These are phyloP conservation scores for Pyrenochaeta sp. DNA, from an alignment of 2,329 filamentous ascomycete species.

Conservation along the genomic window DNA sequence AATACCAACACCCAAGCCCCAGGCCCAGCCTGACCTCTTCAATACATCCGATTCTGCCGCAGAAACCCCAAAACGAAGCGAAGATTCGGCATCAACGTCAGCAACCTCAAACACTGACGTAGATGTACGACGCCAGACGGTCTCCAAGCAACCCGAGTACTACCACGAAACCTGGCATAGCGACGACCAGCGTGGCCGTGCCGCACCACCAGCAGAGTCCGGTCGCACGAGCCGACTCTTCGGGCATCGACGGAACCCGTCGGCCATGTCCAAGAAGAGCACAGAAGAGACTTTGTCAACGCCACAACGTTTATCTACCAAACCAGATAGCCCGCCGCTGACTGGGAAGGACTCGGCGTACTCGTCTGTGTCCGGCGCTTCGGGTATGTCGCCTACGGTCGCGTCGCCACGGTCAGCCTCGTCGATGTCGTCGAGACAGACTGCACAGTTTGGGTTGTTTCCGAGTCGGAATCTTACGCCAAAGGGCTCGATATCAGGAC, in stretches of 20 bases:
- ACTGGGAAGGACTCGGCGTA: slow-evolving; percentile 51
- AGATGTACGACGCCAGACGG: slow-evolving; percentile 21
- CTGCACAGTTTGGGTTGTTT: slow-evolving; percentile 47
- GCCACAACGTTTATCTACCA: slow-evolving; percentile 15
- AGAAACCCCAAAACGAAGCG: slow-evolving; percentile 28
- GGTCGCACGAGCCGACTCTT: slow-evolving; percentile 19
- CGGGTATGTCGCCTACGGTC: slow-evolving; percentile 38
- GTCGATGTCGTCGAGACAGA: slow-evolving; percentile 39
- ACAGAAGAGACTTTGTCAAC: slow-evolving; percentile 19
- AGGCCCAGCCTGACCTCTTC: slow-evolving; percentile 24
- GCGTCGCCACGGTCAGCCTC: slow-evolving; percentile 41
- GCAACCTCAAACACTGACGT: slow-evolving; percentile 23
- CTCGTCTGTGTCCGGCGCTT: slow-evolving; percentile 48
- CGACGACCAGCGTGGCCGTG: slow-evolving; percentile 26
- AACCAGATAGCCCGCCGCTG: slow-evolving; percentile 38
- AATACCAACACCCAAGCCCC: slow-evolving; percentile 20
- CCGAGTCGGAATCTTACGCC: slow-evolving; percentile 44
- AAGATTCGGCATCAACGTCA: slow-evolving; percentile 22
- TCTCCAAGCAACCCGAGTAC: slow-evolving; percentile 26
- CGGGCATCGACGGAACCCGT: slow-evolving; percentile 22
- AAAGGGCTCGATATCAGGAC: slow-evolving; percentile 42
- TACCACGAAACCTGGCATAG: slow-evolving; percentile 33
- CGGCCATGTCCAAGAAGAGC: slow-evolving; percentile 18
- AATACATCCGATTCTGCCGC: slow-evolving; percentile 30
- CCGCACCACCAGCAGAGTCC: slow-evolving; percentile 20